Conservation (phyloP, 2,329 filamentous ascomycete genomes). For the Tolypocladium capitatum region DNA sequence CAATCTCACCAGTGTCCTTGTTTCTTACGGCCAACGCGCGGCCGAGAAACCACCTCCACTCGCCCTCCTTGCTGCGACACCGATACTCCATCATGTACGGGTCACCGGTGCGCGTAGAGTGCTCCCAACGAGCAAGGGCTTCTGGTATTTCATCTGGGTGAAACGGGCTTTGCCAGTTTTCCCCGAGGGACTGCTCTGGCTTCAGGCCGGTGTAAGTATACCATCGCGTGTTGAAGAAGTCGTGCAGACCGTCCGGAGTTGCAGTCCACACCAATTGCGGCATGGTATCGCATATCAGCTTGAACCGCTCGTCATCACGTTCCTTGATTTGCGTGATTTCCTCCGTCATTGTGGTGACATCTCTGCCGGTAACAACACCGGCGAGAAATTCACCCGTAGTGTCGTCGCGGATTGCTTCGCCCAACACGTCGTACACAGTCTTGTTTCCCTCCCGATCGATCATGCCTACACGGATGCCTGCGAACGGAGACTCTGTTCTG, state of each 20-base stretch:
- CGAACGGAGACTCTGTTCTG: slow-evolving; percentile 45
- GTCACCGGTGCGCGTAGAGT: slow-evolving; percentile 52
- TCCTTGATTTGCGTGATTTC: slow-evolving; percentile 57
- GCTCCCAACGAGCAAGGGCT: slow-evolving; percentile 44
- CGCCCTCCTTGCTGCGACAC: slow-evolving; percentile 50
- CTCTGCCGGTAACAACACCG: slow-evolving; percentile 57
- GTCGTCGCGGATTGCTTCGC: slow-evolving; percentile 54
- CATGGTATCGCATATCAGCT: slow-evolving; percentile 62
- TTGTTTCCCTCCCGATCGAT: slow-evolving; percentile 37
- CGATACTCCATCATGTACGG: slow-evolving; percentile 61
- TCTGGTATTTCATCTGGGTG: slow-evolving; percentile 55
- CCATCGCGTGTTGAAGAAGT: slow-evolving; percentile 70
- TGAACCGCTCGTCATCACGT: slow-evolving; percentile 61
- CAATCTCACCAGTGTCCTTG: slow-evolving; percentile 50
- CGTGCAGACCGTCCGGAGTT: slow-evolving; percentile 48
- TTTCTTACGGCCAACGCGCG: slow-evolving; percentile 56
- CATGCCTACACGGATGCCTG: slow-evolving; percentile 49
- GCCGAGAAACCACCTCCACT: slow-evolving; percentile 70
- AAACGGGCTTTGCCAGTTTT: slow-evolving; percentile 50
- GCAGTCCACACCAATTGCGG: slow-evolving; percentile 65
- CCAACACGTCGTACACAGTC: slow-evolving; percentile 50
- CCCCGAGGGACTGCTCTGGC: slow-evolving; percentile 46
- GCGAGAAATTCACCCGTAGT: slow-evolving; percentile 59
- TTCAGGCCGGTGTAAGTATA: slow-evolving; percentile 64
- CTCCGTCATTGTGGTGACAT: slow-evolving; percentile 57